Evolutionary conservation across 2,329 filamentous ascomycete species (phyloP), one percentile per base, ranked within the genome.

Genomic region (Nemania serpens): DNA sequence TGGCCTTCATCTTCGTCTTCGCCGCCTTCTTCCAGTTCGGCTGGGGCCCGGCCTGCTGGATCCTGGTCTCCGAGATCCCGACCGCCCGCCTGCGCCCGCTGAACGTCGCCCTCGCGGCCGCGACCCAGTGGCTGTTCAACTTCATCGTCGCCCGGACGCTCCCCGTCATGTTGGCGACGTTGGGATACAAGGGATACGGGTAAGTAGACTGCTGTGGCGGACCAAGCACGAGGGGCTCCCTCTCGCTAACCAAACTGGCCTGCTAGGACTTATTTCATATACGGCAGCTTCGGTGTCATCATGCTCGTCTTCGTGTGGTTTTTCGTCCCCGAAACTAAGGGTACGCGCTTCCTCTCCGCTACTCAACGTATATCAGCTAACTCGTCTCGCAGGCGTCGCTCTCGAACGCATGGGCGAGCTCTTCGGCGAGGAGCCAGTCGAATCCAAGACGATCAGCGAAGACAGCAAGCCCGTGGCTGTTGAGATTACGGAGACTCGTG

Each of bases 1-100:
- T 90, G 0, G 82, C 88, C 53, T 87, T 84, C 70, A 86, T 90
- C 58, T 90, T 87, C 76, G 76, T 90, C 17, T 90, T 90, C 68
- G 87, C 87, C 0, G 83, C 81, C 1, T 86, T 86, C 76, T 90
- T 89, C 78, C 84, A 87, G 63, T 84, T 85, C 59, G 83, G 83
- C 3, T 89, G 87, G 86, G 87, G 86, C 0, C 85, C 85, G 0
- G 85, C 85, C 17, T 88, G 84, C 75, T 89, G 87, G 87, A 75
- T 74, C 65, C 84, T 88, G 64, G 82, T 88, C 3, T 84, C 83
- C 3, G 87, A 90, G 73, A 89, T 89, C 64, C 86, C 87, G 0
- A 84, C 84, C 3, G 84, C 85, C 0, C 78, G 88, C 17, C 66
- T 76, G n/a, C 68, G 73, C 9, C 72, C 71, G 4, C 68, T 75